These are phyloP conservation scores for Lactarius akahatsu DNA, from an alignment of 768 basidiomycete genomes.

Conservation along the genomic window DNA sequence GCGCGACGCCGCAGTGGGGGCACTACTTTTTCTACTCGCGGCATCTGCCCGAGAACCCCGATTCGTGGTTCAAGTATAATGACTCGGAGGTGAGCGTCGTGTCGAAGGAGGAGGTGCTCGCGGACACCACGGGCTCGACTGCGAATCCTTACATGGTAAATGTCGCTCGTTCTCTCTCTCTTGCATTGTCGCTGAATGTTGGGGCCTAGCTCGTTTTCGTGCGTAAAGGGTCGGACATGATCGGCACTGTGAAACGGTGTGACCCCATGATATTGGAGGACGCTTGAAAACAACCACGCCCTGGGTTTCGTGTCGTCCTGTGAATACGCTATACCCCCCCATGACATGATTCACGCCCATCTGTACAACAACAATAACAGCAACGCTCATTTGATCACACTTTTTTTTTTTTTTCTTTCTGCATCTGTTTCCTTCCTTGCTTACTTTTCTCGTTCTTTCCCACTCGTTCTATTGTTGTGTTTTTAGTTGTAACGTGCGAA, in stretches of 20 bases:
- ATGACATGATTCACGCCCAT: no score
- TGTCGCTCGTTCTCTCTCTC: neutral
- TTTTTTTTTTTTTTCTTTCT: no score
- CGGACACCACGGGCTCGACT: conserved; percentile 85
- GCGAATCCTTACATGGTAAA: conserved; percentile 86
- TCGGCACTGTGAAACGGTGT: conserved; percentile 78
- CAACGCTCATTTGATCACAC: no score
- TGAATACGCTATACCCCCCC: neutral
- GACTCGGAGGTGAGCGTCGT: conserved; percentile 83
- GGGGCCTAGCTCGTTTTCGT: conserved; percentile 61
- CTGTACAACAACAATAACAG: no score
- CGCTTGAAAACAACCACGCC: conserved; percentile 4
- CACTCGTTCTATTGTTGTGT: no score
- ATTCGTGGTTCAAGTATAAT: conserved; percentile 96
- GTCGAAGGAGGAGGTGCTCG: conserved; percentile 77
- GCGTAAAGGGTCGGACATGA: conserved; percentile 72
- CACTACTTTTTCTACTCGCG: conserved; percentile 97
- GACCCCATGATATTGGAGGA: conserved; percentile 35
- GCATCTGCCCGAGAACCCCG: conserved; percentile 73
- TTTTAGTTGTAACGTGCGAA: no score
- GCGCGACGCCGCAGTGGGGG: conserved; percentile 80
- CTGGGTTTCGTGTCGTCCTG: neutral
- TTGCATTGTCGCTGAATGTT: neutral
- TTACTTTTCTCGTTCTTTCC: no score
- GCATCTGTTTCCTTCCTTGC: no score